phyloP scores from a whole-genome alignment of 2,329 filamentous ascomycete species.

The Paraconiothyrium brasiliense region DNA sequence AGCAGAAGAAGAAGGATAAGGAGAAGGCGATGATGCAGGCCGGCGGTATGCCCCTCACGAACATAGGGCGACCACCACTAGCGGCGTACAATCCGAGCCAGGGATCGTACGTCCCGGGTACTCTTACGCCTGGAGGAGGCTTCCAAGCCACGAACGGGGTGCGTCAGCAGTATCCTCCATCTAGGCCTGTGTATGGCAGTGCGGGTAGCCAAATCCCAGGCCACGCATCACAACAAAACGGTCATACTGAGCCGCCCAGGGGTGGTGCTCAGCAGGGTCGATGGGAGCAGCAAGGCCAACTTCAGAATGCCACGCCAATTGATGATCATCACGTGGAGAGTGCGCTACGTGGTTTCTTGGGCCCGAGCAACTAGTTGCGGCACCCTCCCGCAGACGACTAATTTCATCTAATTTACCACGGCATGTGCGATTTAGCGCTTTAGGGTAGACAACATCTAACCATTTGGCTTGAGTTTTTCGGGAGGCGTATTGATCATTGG shows the following conservation, averaged over 20 bases:
- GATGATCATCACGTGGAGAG: slow-evolving; percentile 39
- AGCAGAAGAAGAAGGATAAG: slow-evolving; percentile 57
- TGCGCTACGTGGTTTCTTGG: slow-evolving; percentile 39
- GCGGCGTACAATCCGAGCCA: not conserved
- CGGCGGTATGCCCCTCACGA: not conserved
- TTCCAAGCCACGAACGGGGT: not conserved
- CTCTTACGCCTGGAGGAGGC: not conserved
- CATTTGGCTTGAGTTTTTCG: not conserved
- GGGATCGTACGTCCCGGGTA: not conserved
- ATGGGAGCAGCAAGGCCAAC: not conserved
- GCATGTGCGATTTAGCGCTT: not conserved
- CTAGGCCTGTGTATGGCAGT: slow-evolving; percentile 10
- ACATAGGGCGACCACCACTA: not conserved
- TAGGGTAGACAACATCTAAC: not conserved
- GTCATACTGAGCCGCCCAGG: not conserved
- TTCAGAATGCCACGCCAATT: slow-evolving; percentile 7
- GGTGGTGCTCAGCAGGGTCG: not conserved
- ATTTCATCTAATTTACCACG: not conserved
- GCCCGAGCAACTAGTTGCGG: slow-evolving; percentile 3
- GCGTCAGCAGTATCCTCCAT: not conserved
- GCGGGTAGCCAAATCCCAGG: slow-evolving; percentile 18
- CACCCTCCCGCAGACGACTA: not conserved
- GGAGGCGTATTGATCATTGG: not conserved
- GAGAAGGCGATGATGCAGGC: slow-evolving; percentile 36
- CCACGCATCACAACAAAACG: not conserved